phyloP scores from a whole-genome alignment of 257 asterid genomes.

The Penstemon eatonii region DNA sequence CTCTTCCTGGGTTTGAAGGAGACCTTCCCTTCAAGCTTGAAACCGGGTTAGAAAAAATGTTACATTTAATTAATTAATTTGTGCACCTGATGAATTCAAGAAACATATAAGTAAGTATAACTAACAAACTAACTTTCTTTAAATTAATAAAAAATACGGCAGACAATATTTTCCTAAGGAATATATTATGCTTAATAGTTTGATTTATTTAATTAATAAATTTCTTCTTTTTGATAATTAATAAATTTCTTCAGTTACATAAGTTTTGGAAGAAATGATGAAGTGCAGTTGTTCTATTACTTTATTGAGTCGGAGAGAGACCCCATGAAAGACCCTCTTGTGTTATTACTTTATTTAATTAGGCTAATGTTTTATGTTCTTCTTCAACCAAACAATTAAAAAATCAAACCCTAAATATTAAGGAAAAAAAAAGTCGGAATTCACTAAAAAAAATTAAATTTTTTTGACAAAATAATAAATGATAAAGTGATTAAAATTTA shows the following conservation, averaged over 20 bases:
- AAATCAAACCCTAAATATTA: no score
- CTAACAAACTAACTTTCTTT: background rate
- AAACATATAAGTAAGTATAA: no score
- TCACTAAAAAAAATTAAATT: no score
- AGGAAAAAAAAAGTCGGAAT: no score
- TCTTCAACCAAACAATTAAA: no score
- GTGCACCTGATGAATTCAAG: background rate
- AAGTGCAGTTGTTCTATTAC: constrained; percentile 14
- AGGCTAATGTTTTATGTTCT: no score
- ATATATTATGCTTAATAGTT: no score
- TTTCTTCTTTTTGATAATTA: no score
- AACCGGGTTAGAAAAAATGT: background rate
- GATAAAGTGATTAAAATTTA: no score
- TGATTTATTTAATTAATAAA: no score
- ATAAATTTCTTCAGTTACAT: background rate
- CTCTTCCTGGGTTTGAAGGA: constrained; percentile 6
- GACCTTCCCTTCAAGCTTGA: constrained; percentile 13
- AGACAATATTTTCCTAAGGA: background rate
- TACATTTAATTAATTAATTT: background rate
- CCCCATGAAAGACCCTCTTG: constrained; percentile 36
- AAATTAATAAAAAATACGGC: background rate
- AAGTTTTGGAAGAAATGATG: constrained; percentile 1
- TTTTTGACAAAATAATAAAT: no score
- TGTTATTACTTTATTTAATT: no score
- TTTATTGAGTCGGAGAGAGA: constrained; percentile 36